Evolutionary conservation across 768 basidiomycete species (phyloP), one percentile per base, ranked within the genome.

Genomic region (Amanita muscaria): DNA sequence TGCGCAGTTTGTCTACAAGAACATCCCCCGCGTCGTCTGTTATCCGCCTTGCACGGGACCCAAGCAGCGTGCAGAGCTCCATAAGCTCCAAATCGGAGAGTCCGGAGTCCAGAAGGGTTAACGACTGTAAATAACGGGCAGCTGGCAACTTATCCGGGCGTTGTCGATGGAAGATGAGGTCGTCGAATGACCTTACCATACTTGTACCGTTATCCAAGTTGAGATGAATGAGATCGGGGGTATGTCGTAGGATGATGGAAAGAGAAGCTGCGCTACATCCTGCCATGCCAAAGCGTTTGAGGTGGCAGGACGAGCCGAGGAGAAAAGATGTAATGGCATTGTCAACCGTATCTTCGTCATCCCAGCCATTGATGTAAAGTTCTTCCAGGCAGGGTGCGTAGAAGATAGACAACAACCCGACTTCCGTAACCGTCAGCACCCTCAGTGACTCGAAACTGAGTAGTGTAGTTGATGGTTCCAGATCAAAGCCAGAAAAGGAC

Each of bases 201-300:
- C 33, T 31, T 5, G 30, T 32, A 4, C 33, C 22, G 7, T 33
- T 42, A 22, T 42, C 41, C 21, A 42, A 19, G 15, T 18, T 42
- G 7, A 42, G 31, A 33, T 42, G 31, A 23, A 42, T n/a, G 14
- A 42, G 43, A 32, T 44, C 24, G 12, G 43, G 43, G 25, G 34
- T 24, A 16, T 27, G 32, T 18, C 16, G 33, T 15, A 44, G n/a
- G 24, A 44, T 27, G 23, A 21, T 32, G 8, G 34, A 35, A 22
- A 29, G 22, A 15, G 23, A 44, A 10, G 22, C 18, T n/a, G 24
- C 32, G 12, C 32, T 36, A 23, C 23, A 36, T n/a, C 34, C 23
- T 4, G 34, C 33, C 34, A 44, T 25, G 10, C 32, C 43, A 15
- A 44, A 32, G 22, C 43, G 22, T 18, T 29, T 44, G 2, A 44